Evolutionary conservation across 805 yeast species (phyloP).

Genomic region (Wickerhamiella domercqiae): DNA sequence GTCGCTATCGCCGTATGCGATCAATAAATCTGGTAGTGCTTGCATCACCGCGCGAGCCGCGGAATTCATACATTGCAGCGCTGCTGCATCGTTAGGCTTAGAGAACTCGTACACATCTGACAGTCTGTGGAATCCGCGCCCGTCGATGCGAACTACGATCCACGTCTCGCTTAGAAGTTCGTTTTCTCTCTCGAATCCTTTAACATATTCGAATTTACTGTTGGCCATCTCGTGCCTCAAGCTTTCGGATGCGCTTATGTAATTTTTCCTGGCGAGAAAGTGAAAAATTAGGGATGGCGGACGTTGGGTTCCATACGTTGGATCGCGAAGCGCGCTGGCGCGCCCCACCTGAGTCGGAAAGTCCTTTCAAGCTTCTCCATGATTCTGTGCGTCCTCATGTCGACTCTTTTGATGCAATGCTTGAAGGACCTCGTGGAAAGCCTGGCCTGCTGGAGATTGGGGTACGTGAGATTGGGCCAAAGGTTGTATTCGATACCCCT

Average conservation of each 20-base stretch:
- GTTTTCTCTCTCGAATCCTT: constrained; percentile 60
- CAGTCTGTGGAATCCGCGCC: constrained; percentile 78
- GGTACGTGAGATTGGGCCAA: constrained; percentile 75
- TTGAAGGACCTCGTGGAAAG: constrained; percentile 64
- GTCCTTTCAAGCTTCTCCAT: constrained; percentile 63
- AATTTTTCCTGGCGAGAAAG: constrained; percentile 5
- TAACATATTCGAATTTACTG: constrained; percentile 77
- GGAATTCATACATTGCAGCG: constrained; percentile 64
- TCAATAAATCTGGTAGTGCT: constrained; percentile 50
- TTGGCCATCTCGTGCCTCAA: constrained; percentile 39
- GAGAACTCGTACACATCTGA: constrained; percentile 55
- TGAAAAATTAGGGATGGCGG: background rate
- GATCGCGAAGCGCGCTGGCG: constrained; percentile 76
- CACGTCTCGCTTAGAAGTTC: constrained; percentile 62
- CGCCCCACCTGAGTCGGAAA: constrained; percentile 77
- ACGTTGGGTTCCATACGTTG: constrained; percentile 45
- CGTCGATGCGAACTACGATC: constrained; percentile 78
- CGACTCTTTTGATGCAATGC: constrained; percentile 89
- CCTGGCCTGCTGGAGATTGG: constrained; percentile 66
- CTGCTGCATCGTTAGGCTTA: constrained; percentile 77
- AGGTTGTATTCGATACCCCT: constrained; percentile 68
- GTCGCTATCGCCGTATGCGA: constrained; percentile 93
- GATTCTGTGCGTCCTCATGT: constrained; percentile 93
- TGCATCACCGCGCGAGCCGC: constrained; percentile 56
- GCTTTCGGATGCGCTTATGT: constrained; percentile 2